Conservation (phyloP, 352 stramenopile genomes). For the Globisporangium carolinianum region DNA sequence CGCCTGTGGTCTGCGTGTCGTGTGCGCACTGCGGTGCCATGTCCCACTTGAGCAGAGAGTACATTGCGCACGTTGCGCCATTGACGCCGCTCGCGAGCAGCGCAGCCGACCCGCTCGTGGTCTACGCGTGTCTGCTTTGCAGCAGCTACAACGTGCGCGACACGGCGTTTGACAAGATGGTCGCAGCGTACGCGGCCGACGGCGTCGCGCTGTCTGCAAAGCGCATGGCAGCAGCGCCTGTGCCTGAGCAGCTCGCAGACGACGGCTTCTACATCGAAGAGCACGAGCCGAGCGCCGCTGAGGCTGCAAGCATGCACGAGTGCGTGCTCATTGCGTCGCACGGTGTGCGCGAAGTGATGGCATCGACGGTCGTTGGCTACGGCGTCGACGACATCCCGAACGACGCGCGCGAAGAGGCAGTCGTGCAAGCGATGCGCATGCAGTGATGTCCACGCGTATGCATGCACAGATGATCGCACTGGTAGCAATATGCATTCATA, state of each 20-base stretch:
- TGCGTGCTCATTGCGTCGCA: conserved; percentile 45
- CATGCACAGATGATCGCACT: too few relatives aligned
- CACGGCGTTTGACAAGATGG: conserved; percentile 45
- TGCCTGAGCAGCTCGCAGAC: conserved; percentile 21
- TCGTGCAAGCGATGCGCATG: conserved; percentile 38
- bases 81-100: conserved; percentile 9
- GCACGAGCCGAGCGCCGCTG: conserved; percentile 21
- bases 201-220: conserved; percentile 33
- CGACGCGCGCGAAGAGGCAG: conserved; percentile 36
- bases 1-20: conserved; percentile 36
- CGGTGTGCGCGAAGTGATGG: conserved; percentile 44
- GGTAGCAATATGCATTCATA: too few relatives aligned
- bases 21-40: conserved; percentile 48
- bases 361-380: conserved; percentile 2
- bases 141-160: conserved; percentile 70
- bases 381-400: conserved; percentile 20
- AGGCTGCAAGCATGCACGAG: conserved; percentile 25
- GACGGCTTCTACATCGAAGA: conserved; percentile 62
- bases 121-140: conserved; percentile 66
- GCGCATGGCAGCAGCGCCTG: conserved; percentile 19
- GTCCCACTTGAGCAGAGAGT: conserved; percentile 48
- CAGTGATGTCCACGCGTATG: conserved; percentile 4
- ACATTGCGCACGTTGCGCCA: conserved; percentile 11
- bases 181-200: conserved; percentile 37
- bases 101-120: conserved; percentile 21